Evolutionary conservation across 2,329 filamentous ascomycete species (phyloP).

Genomic region (Onygena corvina): DNA sequence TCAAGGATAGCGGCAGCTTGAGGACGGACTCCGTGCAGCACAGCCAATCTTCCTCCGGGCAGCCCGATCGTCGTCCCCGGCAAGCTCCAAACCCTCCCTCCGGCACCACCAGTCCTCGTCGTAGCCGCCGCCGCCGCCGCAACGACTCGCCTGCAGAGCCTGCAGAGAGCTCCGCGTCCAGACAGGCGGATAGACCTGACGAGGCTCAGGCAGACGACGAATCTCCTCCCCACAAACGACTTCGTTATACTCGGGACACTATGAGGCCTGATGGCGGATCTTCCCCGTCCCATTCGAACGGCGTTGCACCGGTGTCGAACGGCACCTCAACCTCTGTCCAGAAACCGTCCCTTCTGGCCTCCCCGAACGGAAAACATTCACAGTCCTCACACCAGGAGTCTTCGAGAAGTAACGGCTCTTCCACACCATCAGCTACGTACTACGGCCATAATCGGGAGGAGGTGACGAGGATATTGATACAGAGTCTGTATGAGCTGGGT

Average conservation of each 20-base stretch:
- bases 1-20: neutral
- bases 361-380: constrained; percentile 44
- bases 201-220: constrained; percentile 21
- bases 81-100: neutral
- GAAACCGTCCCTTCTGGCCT: constrained; percentile 37
- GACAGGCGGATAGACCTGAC: constrained; percentile 20
- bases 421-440: constrained; percentile 40
- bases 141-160: constrained; percentile 23
- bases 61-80: constrained; percentile 6
- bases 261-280: constrained; percentile 50
- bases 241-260: constrained; percentile 41
- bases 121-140: constrained; percentile 21
- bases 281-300: constrained; percentile 42
- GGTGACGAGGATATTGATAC: constrained; percentile 82
- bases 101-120: constrained; percentile 8
- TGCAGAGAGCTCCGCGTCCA: constrained; percentile 16
- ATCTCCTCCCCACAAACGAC: constrained; percentile 44
- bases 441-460: constrained; percentile 85
- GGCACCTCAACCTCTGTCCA: constrained; percentile 40
- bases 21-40: constrained; percentile 3
- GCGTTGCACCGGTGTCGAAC: constrained; percentile 45
- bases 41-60: constrained; percentile 8
- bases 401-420: neutral
- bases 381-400: neutral
- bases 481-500: constrained; percentile 78